Evolutionary conservation across 345 rosid species (phyloP).

Genomic region (Moricandia arvensis): DNA sequence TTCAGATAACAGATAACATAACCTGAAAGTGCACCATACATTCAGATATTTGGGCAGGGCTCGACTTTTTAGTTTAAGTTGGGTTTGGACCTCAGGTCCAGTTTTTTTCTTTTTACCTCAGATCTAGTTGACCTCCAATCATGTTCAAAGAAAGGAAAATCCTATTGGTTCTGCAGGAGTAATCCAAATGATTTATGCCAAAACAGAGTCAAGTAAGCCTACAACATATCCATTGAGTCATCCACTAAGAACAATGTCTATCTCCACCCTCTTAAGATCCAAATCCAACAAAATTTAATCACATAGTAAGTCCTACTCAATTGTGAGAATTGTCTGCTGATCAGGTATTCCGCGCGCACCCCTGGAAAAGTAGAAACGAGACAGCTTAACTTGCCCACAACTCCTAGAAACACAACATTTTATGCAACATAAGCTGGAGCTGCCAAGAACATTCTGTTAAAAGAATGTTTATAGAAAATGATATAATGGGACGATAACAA

Average conservation of each 20-base stretch:
- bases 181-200: neutral
- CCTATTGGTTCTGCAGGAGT: too few relatives aligned
- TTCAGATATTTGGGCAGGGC: too few relatives aligned
- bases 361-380: conserved; percentile 26
- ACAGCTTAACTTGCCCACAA: conserved; percentile 7
- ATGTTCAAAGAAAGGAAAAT: too few relatives aligned
- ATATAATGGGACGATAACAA: conserved; percentile 8
- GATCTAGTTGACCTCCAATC: too few relatives aligned
- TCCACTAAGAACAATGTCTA: neutral
- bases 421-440: neutral
- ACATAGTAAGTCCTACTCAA: neutral
- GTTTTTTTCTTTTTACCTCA: too few relatives aligned
- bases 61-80: too few relatives aligned
- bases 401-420: conserved; percentile 2
- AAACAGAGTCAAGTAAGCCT: neutral
- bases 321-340: conserved; percentile 19
- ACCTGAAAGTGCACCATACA: too few relatives aligned
- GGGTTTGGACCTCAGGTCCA: too few relatives aligned
- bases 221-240: neutral
- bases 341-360: conserved; percentile 43
- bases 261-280: neutral
- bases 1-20: too few relatives aligned
- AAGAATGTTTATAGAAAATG: neutral
- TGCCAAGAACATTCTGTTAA: neutral
- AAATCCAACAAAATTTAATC: neutral